Evolutionary conservation across 1,139 yeast genomes (phyloP).

Genomic region (Yamadazyma triangularis): DNA sequence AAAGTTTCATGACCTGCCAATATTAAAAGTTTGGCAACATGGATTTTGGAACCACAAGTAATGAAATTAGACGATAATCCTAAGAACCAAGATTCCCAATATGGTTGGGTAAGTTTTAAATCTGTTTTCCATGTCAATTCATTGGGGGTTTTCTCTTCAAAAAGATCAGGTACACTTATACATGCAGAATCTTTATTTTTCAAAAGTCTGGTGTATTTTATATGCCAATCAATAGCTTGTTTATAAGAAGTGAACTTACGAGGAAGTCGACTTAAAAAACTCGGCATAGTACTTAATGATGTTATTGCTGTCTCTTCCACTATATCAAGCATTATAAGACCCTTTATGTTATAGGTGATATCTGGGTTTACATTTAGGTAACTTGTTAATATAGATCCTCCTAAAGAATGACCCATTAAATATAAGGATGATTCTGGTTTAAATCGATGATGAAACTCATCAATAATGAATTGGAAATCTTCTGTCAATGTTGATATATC

Average conservation of each 20-base stretch:
- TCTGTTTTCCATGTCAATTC: constrained; percentile 58
- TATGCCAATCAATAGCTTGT: constrained; percentile 82
- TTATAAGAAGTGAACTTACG: constrained; percentile 43
- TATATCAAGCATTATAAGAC: constrained; percentile 78
- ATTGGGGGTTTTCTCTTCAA: constrained; percentile 21
- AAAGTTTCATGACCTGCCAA: constrained; percentile 89
- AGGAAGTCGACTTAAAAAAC: constrained; percentile 63
- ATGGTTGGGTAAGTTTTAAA: constrained; percentile 53
- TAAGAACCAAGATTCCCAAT: constrained; percentile 80
- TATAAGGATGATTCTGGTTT: constrained; percentile 22
- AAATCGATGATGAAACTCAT: constrained; percentile 24
- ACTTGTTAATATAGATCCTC: constrained; percentile 78
- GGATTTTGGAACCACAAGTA: constrained; percentile 18
- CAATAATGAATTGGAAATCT: constrained; percentile 53
- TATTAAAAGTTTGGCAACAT: constrained; percentile 64
- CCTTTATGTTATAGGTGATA: constrained; percentile 36
- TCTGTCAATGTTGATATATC: constrained; percentile 47
- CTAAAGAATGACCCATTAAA: constrained; percentile 86
- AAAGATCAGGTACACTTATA: constrained; percentile 71
- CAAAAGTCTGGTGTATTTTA: constrained; percentile 43
- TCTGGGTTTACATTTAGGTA: constrained; percentile 17
- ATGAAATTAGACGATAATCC: constrained; percentile 66
- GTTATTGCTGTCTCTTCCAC: constrained; percentile 89
- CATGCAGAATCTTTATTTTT: constrained; percentile 59
- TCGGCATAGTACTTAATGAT: constrained; percentile 63